phyloP scores from a whole-genome alignment of 352 stramenopile genomes.

The Saprolegnia diclina region DNA sequence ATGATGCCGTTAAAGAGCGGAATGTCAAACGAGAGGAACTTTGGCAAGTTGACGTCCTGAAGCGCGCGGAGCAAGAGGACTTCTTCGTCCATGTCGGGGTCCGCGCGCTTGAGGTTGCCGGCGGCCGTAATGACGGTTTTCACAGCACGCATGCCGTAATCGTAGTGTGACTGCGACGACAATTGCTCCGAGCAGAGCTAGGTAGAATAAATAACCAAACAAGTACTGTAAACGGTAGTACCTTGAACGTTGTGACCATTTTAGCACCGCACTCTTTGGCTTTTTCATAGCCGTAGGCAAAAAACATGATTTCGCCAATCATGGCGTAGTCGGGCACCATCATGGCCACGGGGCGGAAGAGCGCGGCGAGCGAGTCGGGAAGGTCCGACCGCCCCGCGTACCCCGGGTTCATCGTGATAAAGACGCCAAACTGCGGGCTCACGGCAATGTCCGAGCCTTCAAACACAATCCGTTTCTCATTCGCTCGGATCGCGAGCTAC shows the following conservation, averaged over 20 bases:
- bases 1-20: slow-evolving; percentile 94
- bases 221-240: not conserved
- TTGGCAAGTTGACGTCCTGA: slow-evolving; percentile 94
- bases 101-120: slow-evolving; percentile 86
- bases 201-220: not conserved
- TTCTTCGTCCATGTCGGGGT: slow-evolving; percentile 90
- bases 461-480: slow-evolving; percentile 87
- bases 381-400: slow-evolving; percentile 84
- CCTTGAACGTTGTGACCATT: slow-evolving; percentile 86
- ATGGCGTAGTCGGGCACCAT: slow-evolving; percentile 89
- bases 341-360: slow-evolving; percentile 87
- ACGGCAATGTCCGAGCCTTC: slow-evolving; percentile 93
- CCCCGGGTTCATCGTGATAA: slow-evolving; percentile 90
- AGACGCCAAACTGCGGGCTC: slow-evolving; percentile 86
- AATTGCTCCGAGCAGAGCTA: slow-evolving; percentile 83
- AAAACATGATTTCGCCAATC: slow-evolving; percentile 90
- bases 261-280: slow-evolving; percentile 57
- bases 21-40: slow-evolving; percentile 94
- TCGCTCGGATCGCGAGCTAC: slow-evolving; percentile 63
- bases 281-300: slow-evolving; percentile 75
- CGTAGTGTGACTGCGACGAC: slow-evolving; percentile 87
- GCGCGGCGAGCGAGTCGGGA: slow-evolving; percentile 73
- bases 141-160: slow-evolving; percentile 89
- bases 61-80: slow-evolving; percentile 88
- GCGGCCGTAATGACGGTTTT: slow-evolving; percentile 87